Base-by-base conservation (phyloP, 352 stramenopile species). In the Pythium brassicae region DNA sequence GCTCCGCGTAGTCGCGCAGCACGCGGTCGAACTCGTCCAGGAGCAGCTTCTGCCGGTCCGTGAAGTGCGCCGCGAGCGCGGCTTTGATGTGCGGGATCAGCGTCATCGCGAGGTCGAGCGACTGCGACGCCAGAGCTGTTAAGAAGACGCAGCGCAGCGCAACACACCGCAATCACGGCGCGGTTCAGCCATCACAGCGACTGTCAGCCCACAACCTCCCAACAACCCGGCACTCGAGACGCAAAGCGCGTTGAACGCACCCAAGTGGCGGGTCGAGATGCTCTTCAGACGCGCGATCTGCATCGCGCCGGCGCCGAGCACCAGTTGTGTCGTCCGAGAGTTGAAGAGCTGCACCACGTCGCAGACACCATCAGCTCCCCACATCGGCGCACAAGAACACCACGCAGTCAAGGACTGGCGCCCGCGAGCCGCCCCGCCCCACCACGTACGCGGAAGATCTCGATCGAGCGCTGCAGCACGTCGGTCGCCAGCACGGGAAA, bases 21-120 rank as follows among this genome's bases (percentile, higher is more conserved):
- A 98, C 97, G 46, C 91, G 93, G 61, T 99, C 96, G 51, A 99
- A 87, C 49, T 98, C 93, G 53, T 91, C 84, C 9, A 99, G 75
- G n/a, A 99, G 78, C n/a, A 92, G 68, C 62, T 98, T 97, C 60
- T 99, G 95, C 48, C 97, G 97, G 46, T 89, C 68, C 25, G 92
- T 95, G 47, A 99, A 88, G 68, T 98, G 92, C 20, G 91, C 83
- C 44, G 97, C 96, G 4, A 99, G 70, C n/a, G 95, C 92, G 19
- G 92, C 94, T 59, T 97, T 96, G 39, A 98, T 90, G 67, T 98
- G 94, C 15, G 95, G 95, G 52, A 98, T 86, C 23, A 98, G 74
- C 17, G 92, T 92, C 59, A 96, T 91, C 0, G 97, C 89, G 56
- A 99, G 74, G 35, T 96, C 92, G 44, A 99, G 66, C 4, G 92